phyloP scores from a whole-genome alignment of 768 basidiomycete species.

The Dictyophora rubrovolvata region DNA sequence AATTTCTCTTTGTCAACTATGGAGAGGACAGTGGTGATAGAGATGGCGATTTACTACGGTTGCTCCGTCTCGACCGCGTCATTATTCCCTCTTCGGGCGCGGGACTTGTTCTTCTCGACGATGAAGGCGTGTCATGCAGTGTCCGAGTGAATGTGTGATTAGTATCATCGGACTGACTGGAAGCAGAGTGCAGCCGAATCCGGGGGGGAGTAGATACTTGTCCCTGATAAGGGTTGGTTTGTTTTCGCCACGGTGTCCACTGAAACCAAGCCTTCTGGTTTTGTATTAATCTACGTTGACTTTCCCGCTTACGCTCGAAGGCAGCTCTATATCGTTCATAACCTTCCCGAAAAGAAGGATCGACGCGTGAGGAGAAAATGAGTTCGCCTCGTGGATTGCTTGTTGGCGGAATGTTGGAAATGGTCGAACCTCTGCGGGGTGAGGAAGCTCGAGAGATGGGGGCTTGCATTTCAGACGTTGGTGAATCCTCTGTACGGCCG shows the following conservation, averaged over 20 bases:
- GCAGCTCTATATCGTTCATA: conserved; percentile 87
- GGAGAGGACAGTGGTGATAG: no score
- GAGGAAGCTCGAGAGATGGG: conserved; percentile 20
- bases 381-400: conserved; percentile 90
- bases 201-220: background rate
- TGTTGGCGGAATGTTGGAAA: conserved; percentile 81
- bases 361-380: conserved; percentile 87
- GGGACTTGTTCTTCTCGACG: conserved; percentile 1
- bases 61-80: background rate
- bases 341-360: conserved; percentile 70
- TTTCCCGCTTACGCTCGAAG: conserved; percentile 73
- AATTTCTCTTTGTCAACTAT: no score
- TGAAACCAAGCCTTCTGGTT: background rate
- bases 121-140: conserved; percentile 1
- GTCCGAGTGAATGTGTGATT: background rate
- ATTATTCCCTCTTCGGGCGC: background rate
- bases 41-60: background rate
- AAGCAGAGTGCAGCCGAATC: background rate
- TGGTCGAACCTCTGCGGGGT: conserved; percentile 30
- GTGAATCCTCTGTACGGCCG: conserved; percentile 27
- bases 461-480: conserved; percentile 27
- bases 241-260: background rate
- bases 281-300: conserved; percentile 34
- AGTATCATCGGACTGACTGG: background rate
- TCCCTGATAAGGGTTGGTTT: background rate